phyloP scores from a whole-genome alignment of 495 filamentous ascomycete genomes.

The Podospora comata region DNA sequence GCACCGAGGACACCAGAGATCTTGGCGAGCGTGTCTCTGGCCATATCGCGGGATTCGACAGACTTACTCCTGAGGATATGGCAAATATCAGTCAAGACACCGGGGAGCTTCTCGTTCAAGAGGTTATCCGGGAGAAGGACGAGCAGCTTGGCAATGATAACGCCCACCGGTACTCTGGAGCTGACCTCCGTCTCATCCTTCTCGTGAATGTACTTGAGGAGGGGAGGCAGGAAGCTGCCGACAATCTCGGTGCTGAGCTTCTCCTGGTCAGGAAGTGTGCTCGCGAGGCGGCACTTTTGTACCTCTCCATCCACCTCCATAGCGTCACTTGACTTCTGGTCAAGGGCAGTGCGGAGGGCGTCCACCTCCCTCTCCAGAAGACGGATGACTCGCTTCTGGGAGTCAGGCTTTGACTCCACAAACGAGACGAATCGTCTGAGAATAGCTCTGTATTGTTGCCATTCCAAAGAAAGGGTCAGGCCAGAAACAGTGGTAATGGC shows the following conservation, averaged over 20 bases:
- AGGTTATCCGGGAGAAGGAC: constrained; percentile 70
- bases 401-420: constrained; percentile 73
- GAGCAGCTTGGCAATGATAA: constrained; percentile 81
- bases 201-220: constrained; percentile 79
- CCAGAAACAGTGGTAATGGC: constrained; percentile 70
- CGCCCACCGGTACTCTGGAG: constrained; percentile 80
- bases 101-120: constrained; percentile 68
- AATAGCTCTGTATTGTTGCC: constrained; percentile 84
- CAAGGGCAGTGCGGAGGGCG: constrained; percentile 56
- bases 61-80: constrained; percentile 86
- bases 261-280: constrained; percentile 62
- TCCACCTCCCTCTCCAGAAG: constrained; percentile 79
- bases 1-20: constrained; percentile 77
- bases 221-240: constrained; percentile 68
- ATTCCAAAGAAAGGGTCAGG: constrained; percentile 73
- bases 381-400: constrained; percentile 80
- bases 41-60: constrained; percentile 84
- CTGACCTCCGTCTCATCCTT: constrained; percentile 93
- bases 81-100: constrained; percentile 85
- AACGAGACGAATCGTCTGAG: constrained; percentile 77
- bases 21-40: constrained; percentile 79
- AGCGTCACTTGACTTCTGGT: constrained; percentile 38
- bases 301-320: constrained; percentile 41
- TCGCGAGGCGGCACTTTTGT: constrained; percentile 48
- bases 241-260: constrained; percentile 73